Percentiles rank a stretch among this genome's conserved stretches.
These are phyloP conservation scores for Saccharomycopsis amapae DNA, from an alignment of 805 yeast genomes.

Conservation along the genomic window DNA sequence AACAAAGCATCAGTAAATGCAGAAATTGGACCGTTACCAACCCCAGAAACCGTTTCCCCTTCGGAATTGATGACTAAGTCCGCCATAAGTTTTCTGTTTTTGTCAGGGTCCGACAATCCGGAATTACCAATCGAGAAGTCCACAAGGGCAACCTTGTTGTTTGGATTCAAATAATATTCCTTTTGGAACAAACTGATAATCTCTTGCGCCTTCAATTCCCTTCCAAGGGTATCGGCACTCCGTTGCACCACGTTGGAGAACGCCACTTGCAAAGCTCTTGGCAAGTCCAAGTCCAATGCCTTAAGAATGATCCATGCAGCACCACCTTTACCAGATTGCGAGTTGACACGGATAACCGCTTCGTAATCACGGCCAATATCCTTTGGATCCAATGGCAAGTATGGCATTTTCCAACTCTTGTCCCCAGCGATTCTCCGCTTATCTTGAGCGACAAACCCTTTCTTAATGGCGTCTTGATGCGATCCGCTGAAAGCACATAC, in stretches of 20 bases:
- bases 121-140: conserved; percentile 36
- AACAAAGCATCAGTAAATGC: conserved; percentile 62
- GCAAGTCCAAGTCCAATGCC: conserved; percentile 64
- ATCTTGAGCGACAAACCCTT: conserved; percentile 52
- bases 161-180: conserved; percentile 43
- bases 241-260: conserved; percentile 60
- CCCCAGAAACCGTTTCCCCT: conserved; percentile 38
- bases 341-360: conserved; percentile 76
- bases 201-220: conserved; percentile 64
- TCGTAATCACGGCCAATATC: conserved; percentile 77
- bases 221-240: conserved; percentile 57
- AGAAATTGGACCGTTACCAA: conserved; percentile 77
- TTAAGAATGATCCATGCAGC: conserved; percentile 76
- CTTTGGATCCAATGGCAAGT: conserved; percentile 73
- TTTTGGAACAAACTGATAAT: conserved; percentile 49
- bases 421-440: conserved; percentile 43
- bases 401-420: conserved; percentile 60
- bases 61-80: conserved; percentile 33
- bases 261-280: conserved; percentile 62
- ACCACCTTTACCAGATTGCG: conserved; percentile 86
- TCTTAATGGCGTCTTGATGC: conserved; percentile 66
- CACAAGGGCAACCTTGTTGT: conserved; percentile 29
- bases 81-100: conserved; percentile 38
- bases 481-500: conserved; percentile 75
- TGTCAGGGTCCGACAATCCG: conserved; percentile 28